These are phyloP conservation scores for Agaricales sp. DNA, from an alignment of 1,284 basidiomycete species.

Conservation along the genomic window DNA sequence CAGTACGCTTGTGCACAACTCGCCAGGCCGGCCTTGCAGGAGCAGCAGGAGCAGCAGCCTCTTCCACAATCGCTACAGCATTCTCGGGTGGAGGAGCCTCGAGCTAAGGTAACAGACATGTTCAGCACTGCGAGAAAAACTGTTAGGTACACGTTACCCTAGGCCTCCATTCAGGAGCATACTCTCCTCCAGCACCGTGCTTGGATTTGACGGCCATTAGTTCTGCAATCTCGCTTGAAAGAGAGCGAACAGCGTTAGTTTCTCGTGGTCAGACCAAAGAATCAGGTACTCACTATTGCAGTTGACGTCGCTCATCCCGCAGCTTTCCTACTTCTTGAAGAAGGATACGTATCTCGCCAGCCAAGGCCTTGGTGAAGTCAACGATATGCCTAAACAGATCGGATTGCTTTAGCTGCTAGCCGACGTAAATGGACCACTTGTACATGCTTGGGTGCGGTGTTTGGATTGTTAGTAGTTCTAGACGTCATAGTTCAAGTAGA, in stretches of 20 bases:
- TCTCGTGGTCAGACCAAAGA: conserved; percentile 5
- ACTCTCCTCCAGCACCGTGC: conserved; percentile 61
- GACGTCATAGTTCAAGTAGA: not conserved
- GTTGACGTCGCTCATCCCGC: conserved; percentile 56
- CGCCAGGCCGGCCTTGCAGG: conserved; percentile 64
- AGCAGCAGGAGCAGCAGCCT: conserved; percentile 19
- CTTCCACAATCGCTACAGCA: conserved; percentile 23
- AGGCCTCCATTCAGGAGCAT: conserved; percentile 54
- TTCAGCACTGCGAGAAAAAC: conserved; percentile 4
- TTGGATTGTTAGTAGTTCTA: conserved; percentile 1
- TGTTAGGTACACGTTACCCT: conserved; percentile 24
- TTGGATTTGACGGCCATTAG: conserved; percentile 69
- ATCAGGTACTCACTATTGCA: conserved; percentile 48
- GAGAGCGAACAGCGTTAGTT: not conserved
- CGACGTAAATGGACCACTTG: not conserved
- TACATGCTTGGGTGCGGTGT: not conserved
- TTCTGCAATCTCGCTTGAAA: conserved; percentile 58
- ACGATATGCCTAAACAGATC: conserved; percentile 43
- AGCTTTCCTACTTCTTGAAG: conserved; percentile 67
- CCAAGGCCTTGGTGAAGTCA: conserved; percentile 59
- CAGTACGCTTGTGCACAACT: conserved; percentile 50
- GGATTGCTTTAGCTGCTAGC: not conserved
- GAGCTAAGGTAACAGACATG: conserved; percentile 5
- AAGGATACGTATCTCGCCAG: conserved; percentile 47
- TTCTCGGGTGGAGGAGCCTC: conserved; percentile 15